Evolutionary conservation across 805 yeast genomes (phyloP), one percentile per base, ranked within the genome.

Genomic region (Candida sakaeoensis): DNA sequence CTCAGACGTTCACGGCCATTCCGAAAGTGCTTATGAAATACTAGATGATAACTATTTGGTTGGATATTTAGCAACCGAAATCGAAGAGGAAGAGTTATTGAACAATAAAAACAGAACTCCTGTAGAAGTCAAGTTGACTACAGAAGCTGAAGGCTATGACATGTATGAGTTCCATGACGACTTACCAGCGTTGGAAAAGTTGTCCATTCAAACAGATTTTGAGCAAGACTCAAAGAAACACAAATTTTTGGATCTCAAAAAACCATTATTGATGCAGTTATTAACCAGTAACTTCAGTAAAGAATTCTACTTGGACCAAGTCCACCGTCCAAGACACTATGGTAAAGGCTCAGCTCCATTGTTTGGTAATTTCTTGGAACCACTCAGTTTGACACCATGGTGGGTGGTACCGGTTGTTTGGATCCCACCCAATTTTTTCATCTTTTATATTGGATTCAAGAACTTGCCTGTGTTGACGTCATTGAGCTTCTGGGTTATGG

Each of bases 241-340:
- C 70, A 75, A 84, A 58, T 93, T 93, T 61, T 69, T 93, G 52
- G 98, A 93, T 60, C 75, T 93, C 55, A 79, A 74, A 51, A 80
- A 78, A 58, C 95, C 99, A 1, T 70, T 93, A 51, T 65, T 93
- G 31, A 55, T 77, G 61, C 99, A 93, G 68, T 86, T 93, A 33
- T 64, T 88, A 41, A 71, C 76, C 45, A 80, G 89, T 30, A 73
- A 75, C 25, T 93, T 89, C 72, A 57, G 85, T 30, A 91, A 86
- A 58, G 95, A 87, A 31, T 91, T 93, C 55, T 93, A 93, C 61
- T 72, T 93, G 56, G 96, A 89, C 58, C 97, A 93, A 65, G 93
- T 93, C 31, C 99, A 93, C 63, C 80, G 97, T 64, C 99, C 99
- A 39, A 82, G 99, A 59, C 99, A 93, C 63, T 93, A 90, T 58